Percentiles rank a stretch among this genome's conserved stretches.
Evolutionary conservation across 2,329 filamentous ascomycete species (phyloP).

Genomic region (Pseudomassariella vexata): DNA sequence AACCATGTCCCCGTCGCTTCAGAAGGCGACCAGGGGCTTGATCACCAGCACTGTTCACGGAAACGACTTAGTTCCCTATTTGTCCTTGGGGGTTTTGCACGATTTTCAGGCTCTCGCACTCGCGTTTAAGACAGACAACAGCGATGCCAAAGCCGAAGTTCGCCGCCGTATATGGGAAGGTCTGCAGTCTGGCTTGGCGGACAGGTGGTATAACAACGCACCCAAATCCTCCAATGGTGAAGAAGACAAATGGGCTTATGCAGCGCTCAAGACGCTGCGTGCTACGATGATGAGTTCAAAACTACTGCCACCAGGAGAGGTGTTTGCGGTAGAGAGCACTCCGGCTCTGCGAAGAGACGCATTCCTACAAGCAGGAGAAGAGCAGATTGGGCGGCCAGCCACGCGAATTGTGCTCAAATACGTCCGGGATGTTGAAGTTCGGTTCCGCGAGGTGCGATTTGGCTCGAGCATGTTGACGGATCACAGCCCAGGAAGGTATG

Average conservation of each 20-base stretch:
- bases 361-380: conserved; percentile 41
- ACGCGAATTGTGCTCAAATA: conserved; percentile 65
- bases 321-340: conserved; percentile 66
- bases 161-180: conserved; percentile 60
- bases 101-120: conserved; percentile 69
- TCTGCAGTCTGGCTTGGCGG: conserved; percentile 54
- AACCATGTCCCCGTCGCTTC: conserved; percentile 64
- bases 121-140: conserved; percentile 67
- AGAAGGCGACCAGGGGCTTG: conserved; percentile 64
- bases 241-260: conserved; percentile 65
- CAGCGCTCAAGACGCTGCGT: conserved; percentile 60
- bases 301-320: conserved; percentile 69
- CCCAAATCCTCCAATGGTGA: conserved; percentile 36
- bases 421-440: conserved; percentile 62
- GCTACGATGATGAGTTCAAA: conserved; percentile 64
- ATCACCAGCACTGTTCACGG: conserved; percentile 72
- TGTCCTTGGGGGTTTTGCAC: conserved; percentile 68
- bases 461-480: conserved; percentile 70
- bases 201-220: conserved; percentile 52
- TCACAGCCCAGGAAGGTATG: conserved; percentile 70
- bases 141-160: conserved; percentile 61
- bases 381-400: conserved; percentile 58
- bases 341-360: conserved; percentile 62
- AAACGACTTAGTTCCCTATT: conserved; percentile 66
- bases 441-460: conserved; percentile 67